phyloP scores from a whole-genome alignment of 495 filamentous ascomycete species.

The Copromyces sp. region DNA sequence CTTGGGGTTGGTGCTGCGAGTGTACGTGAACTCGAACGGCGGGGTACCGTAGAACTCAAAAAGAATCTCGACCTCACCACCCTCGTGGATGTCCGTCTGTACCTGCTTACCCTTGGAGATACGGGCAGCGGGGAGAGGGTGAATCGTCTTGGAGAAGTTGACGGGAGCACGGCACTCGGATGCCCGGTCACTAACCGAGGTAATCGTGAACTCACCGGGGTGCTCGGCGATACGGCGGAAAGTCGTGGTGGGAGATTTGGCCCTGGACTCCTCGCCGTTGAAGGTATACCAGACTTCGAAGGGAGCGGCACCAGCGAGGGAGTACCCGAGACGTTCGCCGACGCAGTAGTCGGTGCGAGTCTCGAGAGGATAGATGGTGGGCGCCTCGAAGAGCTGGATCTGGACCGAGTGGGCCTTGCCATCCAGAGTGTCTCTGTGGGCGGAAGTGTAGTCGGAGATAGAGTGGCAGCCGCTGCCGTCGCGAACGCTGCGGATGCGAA shows the following conservation, averaged over 20 bases:
- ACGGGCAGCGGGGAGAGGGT: slow-evolving; percentile 80
- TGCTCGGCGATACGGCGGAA: slow-evolving; percentile 88
- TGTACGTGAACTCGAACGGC: slow-evolving; percentile 96
- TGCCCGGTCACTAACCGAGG: slow-evolving; percentile 68
- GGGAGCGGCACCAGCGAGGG: slow-evolving; percentile 74
- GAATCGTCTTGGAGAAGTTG: slow-evolving; percentile 68
- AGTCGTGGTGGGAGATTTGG: slow-evolving; percentile 60
- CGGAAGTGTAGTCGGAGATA: slow-evolving; percentile 14
- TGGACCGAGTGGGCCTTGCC: slow-evolving; percentile 61
- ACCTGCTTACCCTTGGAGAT: slow-evolving; percentile 71
- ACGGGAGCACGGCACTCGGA: slow-evolving; percentile 73
- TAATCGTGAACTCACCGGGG: slow-evolving; percentile 81
- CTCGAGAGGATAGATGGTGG: slow-evolving; percentile 77
- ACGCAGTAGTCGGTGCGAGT: slow-evolving; percentile 87
- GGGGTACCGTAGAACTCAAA: slow-evolving; percentile 93
- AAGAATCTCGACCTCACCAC: slow-evolving; percentile 79
- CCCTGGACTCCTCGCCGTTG: slow-evolving; percentile 64
- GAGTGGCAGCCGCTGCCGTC: slow-evolving; percentile 77
- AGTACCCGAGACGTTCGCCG: slow-evolving; percentile 84
- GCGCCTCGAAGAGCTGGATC: slow-evolving; percentile 82
- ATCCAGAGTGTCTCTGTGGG: slow-evolving; percentile 34
- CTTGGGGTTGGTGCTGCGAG: slow-evolving; percentile 69
- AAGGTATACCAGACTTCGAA: slow-evolving; percentile 93
- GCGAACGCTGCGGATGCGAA: slow-evolving; percentile 79
- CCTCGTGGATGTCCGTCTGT: slow-evolving; percentile 90